Conservation (phyloP, 306 rosid species). For the Inga leiocalycina region DNA sequence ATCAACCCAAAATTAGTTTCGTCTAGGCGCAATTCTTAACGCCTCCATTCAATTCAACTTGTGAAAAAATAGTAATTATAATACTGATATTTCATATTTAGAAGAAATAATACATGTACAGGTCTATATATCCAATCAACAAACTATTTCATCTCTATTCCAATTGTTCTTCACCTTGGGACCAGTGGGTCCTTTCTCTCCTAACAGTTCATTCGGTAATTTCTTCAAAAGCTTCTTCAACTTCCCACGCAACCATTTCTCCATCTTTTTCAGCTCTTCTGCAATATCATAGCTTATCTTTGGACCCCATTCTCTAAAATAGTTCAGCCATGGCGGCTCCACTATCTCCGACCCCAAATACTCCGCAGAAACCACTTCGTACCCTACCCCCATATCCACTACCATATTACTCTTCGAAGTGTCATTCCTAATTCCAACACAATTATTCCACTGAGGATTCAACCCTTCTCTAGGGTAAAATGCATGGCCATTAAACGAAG, state of each 20-base stretch:
- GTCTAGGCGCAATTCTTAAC: too few species aligned
- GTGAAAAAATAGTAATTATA: too few species aligned
- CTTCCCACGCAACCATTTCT: slow-evolving; percentile 44
- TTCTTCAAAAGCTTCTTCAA: slow-evolving; percentile 40
- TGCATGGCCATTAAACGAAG: slow-evolving; percentile 62
- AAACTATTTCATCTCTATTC: slow-evolving; percentile 53
- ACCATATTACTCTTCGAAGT: slow-evolving; percentile 44
- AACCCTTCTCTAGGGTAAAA: slow-evolving; percentile 51
- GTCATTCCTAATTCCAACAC: slow-evolving; percentile 55
- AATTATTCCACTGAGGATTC: slow-evolving; percentile 47
- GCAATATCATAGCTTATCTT: slow-evolving; percentile 35
- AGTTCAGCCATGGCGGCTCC: slow-evolving; percentile 62
- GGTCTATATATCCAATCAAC: not conserved
- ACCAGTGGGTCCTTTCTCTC: slow-evolving; percentile 68
- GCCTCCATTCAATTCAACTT: too few species aligned
- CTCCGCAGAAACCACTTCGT: slow-evolving; percentile 38
- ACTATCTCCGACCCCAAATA: slow-evolving; percentile 35
- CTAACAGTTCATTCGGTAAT: slow-evolving; percentile 52
- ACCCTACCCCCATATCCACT: slow-evolving; percentile 39
- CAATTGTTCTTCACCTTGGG: slow-evolving; percentile 60
- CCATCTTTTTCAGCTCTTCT: slow-evolving; percentile 41
- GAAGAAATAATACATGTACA: too few species aligned
- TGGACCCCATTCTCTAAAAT: slow-evolving; percentile 63
- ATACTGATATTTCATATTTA: too few species aligned
- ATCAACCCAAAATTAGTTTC: too few species aligned